These are phyloP conservation scores for Kingdonia uniflora DNA, from an alignment of 164 flowering plant genomes.

Conservation along the genomic window DNA sequence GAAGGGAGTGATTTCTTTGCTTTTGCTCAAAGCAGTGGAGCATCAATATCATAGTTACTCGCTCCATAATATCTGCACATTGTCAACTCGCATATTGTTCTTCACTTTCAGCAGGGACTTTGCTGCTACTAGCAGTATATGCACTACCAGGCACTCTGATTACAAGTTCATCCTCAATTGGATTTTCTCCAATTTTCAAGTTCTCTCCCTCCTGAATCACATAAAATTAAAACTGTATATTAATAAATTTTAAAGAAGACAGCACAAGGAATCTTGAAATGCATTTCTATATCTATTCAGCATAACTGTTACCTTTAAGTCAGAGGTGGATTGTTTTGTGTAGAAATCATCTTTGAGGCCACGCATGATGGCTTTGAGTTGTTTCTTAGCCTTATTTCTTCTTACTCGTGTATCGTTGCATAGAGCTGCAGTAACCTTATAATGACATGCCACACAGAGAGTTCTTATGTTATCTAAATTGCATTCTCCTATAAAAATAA, in stretches of 20 bases:
- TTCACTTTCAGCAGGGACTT: neutral
- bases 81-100: too few species aligned
- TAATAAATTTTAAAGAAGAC: too few species aligned
- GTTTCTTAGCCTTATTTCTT: constrained; percentile 48
- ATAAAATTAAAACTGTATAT: too few species aligned
- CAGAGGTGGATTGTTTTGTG: constrained; percentile 5
- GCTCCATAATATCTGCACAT: too few species aligned
- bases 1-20: too few species aligned
- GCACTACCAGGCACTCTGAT: constrained; percentile 8
- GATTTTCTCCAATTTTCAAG: constrained; percentile 1
- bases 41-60: too few species aligned
- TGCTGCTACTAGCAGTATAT: neutral
- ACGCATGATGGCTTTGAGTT: constrained; percentile 30
- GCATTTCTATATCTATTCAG: neutral
- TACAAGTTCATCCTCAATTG: constrained; percentile 7
- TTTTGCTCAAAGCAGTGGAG: too few species aligned
- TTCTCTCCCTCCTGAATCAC: neutral
- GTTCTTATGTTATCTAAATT: constrained; percentile 84
- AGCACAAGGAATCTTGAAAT: too few species aligned
- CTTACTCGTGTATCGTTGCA: constrained; percentile 35
- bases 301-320: constrained; percentile 18
- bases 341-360: constrained; percentile 21
- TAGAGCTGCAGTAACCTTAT: constrained; percentile 72
- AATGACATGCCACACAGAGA: constrained; percentile 85
- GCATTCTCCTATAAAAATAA: constrained; percentile 67